phyloP scores from a whole-genome alignment of 495 filamentous ascomycete genomes.

The Daldinia bambusicola region DNA sequence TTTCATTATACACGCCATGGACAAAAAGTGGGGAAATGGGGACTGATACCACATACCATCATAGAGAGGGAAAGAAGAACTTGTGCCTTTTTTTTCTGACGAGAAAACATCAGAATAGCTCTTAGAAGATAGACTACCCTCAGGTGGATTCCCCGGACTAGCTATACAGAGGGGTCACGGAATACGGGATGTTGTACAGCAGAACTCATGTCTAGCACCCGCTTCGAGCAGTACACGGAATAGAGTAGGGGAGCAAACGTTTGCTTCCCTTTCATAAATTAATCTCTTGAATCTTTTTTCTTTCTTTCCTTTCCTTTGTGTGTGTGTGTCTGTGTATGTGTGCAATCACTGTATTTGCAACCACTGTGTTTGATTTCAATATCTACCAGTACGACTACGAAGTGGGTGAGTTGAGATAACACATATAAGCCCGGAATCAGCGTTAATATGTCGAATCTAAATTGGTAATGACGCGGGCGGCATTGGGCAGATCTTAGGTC shows the following conservation, averaged over 20 bases:
- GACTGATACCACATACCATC: slow-evolving; percentile 36
- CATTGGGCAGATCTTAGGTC: too few species aligned
- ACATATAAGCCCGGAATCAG: too few species aligned
- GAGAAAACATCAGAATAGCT: slow-evolving; percentile 19
- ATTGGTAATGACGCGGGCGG: too few species aligned
- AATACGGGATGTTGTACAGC: slow-evolving; percentile 1
- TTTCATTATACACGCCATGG: slow-evolving; percentile 19
- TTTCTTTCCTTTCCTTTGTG: too few species aligned
- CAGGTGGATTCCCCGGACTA: slow-evolving; percentile 8
- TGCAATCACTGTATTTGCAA: too few species aligned
- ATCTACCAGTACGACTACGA: too few species aligned
- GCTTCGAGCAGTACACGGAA: slow-evolving; percentile 11
- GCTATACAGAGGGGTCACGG: neutral
- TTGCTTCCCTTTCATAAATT: slow-evolving; percentile 9
- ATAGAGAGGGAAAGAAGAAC: slow-evolving; percentile 22
- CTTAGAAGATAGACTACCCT: slow-evolving; percentile 35
- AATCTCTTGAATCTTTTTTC: neutral
- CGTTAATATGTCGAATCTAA: too few species aligned
- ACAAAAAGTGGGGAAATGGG: slow-evolving; percentile 27
- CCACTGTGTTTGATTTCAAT: too few species aligned
- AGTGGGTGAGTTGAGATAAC: too few species aligned
- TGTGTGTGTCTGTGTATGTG: too few species aligned
- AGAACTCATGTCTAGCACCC: slow-evolving; percentile 13
- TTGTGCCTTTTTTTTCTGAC: slow-evolving; percentile 14
- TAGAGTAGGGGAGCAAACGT: slow-evolving; percentile 14